phyloP scores from a whole-genome alignment of 305 asterid species.

The Solanum hybrid region DNA sequence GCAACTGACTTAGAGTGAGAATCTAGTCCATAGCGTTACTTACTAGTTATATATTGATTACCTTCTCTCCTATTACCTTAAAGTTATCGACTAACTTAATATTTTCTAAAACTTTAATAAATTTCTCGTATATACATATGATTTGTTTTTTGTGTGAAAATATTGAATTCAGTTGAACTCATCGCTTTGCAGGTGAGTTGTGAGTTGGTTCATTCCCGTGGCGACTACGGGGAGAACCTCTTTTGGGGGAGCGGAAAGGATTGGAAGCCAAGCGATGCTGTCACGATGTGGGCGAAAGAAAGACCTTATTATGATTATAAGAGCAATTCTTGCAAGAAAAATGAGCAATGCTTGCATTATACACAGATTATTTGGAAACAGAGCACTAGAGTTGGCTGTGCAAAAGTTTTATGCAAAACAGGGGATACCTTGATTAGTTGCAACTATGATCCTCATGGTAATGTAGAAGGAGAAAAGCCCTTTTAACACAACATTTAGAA shows the following conservation, averaged over 20 bases:
- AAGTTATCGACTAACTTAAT: not conserved
- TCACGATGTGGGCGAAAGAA: slow-evolving; percentile 3
- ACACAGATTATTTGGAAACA: slow-evolving; percentile 13
- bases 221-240: slow-evolving; percentile 13
- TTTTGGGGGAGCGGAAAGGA: slow-evolving; percentile 13
- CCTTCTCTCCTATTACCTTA: not conserved
- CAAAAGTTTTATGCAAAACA: slow-evolving; percentile 7
- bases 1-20: not conserved
- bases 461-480: slow-evolving; percentile 13
- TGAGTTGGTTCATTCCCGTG: slow-evolving; percentile 9
- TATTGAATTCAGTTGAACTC: not conserved
- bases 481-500: not conserved
- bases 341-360: slow-evolving; percentile 13
- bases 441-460: slow-evolving; percentile 18
- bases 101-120: not conserved
- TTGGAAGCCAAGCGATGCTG: slow-evolving; percentile 9
- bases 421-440: slow-evolving; percentile 10
- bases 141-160: not conserved
- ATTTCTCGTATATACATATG: not conserved
- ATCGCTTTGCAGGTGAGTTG: not conserved
- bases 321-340: slow-evolving; percentile 6
- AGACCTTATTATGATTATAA: slow-evolving; percentile 3
- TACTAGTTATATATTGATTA: not conserved
- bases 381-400: slow-evolving; percentile 13
- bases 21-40: not conserved